phyloP scores from a whole-genome alignment of 2,329 filamentous ascomycete genomes.

The Aspergillus pseudoterreus region DNA sequence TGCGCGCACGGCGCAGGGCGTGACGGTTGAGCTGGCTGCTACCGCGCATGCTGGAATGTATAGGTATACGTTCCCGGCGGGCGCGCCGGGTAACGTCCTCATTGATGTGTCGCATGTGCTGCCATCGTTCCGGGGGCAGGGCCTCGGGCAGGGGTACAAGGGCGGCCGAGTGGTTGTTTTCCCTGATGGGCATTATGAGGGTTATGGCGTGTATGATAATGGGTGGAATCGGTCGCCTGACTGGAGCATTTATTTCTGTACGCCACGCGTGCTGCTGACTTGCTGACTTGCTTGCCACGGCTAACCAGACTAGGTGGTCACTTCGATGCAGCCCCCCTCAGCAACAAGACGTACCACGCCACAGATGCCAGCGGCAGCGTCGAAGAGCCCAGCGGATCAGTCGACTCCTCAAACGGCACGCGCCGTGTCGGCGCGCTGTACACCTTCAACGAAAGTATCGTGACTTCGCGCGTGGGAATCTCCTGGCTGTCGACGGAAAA shows the following conservation, averaged over 20 bases:
- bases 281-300: not conserved
- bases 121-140: slow-evolving; percentile 58
- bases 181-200: slow-evolving; percentile 55
- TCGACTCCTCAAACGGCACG: slow-evolving; percentile 44
- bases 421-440: slow-evolving; percentile 46
- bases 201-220: slow-evolving; percentile 61
- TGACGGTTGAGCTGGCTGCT: slow-evolving; percentile 57
- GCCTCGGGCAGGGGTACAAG: slow-evolving; percentile 60
- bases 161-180: slow-evolving; percentile 56
- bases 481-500: slow-evolving; percentile 63
- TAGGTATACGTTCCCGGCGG: slow-evolving; percentile 55
- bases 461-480: slow-evolving; percentile 61
- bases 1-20: slow-evolving; percentile 53
- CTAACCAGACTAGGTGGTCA: slow-evolving; percentile 48
- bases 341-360: slow-evolving; percentile 26
- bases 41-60: slow-evolving; percentile 51
- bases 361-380: slow-evolving; percentile 25
- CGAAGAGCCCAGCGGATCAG: slow-evolving; percentile 24
- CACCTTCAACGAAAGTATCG: slow-evolving; percentile 45
- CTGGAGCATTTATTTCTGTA: slow-evolving; percentile 38
- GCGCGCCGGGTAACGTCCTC: slow-evolving; percentile 45
- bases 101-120: slow-evolving; percentile 66
- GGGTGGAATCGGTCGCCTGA: slow-evolving; percentile 63
- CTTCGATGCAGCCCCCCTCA: slow-evolving; percentile 46
- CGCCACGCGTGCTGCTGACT: slow-evolving; percentile 1